Conservation (phyloP, 805 yeast genomes). For the Jamesozyma jinghongensis region DNA sequence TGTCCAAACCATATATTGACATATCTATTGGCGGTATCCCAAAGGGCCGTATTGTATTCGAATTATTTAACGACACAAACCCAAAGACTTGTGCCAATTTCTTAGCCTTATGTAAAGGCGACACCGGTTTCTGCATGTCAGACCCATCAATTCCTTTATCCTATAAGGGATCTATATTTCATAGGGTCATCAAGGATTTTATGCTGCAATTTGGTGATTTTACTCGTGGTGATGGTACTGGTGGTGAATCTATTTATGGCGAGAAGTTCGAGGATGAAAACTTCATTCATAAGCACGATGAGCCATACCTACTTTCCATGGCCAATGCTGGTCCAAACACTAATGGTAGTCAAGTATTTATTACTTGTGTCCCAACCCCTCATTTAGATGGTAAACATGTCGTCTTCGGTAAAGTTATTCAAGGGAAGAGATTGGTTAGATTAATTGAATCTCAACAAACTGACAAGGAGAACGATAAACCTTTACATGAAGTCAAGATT, state of each 20-base stretch:
- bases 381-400: constrained; percentile 95
- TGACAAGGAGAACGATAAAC: constrained; percentile 54
- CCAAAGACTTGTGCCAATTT: constrained; percentile 90
- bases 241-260: constrained; percentile 77
- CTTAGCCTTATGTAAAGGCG: constrained; percentile 83
- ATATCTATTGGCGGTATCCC: constrained; percentile 60
- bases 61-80: constrained; percentile 60
- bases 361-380: constrained; percentile 88
- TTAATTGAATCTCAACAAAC: constrained; percentile 65
- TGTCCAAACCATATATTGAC: constrained; percentile 50
- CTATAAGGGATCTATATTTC: constrained; percentile 85
- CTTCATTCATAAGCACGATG: constrained; percentile 64
- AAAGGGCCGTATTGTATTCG: constrained; percentile 72
- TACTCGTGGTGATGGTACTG: constrained; percentile 62
- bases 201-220: constrained; percentile 97
- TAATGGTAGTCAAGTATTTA: constrained; percentile 92
- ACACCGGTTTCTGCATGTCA: constrained; percentile 39
- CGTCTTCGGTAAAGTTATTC: constrained; percentile 83
- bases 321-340: constrained; percentile 96
- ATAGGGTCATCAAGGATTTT: constrained; percentile 78
- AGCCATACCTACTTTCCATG: constrained; percentile 87
- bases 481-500: constrained; percentile 60
- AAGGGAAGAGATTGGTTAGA: constrained; percentile 75
- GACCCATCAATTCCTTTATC: constrained; percentile 42
- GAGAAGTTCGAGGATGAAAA: constrained; percentile 88